phyloP scores from a whole-genome alignment of 1,139 yeast species.

The Blastobotrys elegans region DNA sequence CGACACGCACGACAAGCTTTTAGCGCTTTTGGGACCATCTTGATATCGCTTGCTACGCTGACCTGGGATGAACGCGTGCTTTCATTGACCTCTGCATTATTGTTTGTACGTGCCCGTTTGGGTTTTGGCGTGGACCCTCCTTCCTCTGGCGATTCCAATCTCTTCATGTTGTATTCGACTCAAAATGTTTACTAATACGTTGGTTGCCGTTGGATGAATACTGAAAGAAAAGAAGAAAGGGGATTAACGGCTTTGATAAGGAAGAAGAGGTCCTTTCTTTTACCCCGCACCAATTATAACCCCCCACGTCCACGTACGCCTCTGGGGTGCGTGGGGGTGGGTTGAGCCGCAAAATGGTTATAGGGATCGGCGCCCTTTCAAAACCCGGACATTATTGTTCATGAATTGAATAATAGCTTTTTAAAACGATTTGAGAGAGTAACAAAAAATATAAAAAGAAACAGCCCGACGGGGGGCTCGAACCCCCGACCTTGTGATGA shows the following conservation, averaged over 20 bases:
- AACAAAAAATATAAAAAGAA: not conserved
- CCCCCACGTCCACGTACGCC: not conserved
- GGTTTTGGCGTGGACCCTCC: not conserved
- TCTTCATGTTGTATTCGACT: too few relatives aligned
- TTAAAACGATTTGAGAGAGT: too few relatives aligned
- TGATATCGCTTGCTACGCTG: constrained; percentile 15
- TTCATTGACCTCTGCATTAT: not conserved
- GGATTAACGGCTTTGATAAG: not conserved
- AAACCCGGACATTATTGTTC: too few relatives aligned
- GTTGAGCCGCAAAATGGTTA: too few relatives aligned
- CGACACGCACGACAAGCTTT: constrained; percentile 66
- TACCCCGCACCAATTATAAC: not conserved
- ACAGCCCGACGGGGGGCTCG: constrained; percentile 13
- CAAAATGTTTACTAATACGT: too few relatives aligned
- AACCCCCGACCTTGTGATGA: constrained; percentile 15
- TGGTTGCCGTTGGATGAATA: not conserved
- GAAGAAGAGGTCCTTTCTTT: too few relatives aligned
- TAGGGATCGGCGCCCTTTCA: too few relatives aligned
- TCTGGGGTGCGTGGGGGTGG: too few relatives aligned
- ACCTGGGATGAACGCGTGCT: constrained; percentile 14
- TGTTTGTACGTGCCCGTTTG: not conserved
- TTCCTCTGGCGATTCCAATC: not conserved
- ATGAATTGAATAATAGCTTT: too few relatives aligned
- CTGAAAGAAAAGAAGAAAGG: too few relatives aligned
- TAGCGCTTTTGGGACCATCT: constrained; percentile 24